Percentiles rank a stretch among this genome's conserved stretches.
Evolutionary conservation across 495 filamentous ascomycete genomes (phyloP).

Genomic region (Baudoinia panamericana): DNA sequence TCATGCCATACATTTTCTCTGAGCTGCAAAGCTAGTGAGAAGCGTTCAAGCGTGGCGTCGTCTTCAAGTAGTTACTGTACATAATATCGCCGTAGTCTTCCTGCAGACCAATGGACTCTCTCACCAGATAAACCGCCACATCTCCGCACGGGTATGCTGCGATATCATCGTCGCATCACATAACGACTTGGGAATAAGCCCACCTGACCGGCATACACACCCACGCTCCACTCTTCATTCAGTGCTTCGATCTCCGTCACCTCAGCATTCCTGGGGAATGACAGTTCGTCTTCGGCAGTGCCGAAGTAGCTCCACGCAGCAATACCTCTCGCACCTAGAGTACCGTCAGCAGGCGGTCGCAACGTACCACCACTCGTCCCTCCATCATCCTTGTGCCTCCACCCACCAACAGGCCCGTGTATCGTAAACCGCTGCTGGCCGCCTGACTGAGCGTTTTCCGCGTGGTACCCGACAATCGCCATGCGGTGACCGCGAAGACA

Average conservation of each 20-base stretch:
- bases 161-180: conserved; percentile 32
- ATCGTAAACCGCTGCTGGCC: conserved; percentile 45
- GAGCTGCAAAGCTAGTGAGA: conserved; percentile 34
- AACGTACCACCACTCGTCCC: background rate
- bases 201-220: conserved; percentile 58
- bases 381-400: conserved; percentile 37
- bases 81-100: background rate
- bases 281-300: conserved; percentile 52
- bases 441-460: conserved; percentile 33
- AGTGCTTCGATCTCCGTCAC: conserved; percentile 62
- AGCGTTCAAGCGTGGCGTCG: too few species aligned
- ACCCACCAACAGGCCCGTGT: conserved; percentile 61
- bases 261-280: conserved; percentile 71
- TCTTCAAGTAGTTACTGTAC: too few species aligned
- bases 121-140: too few species aligned
- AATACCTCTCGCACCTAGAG: conserved; percentile 49
- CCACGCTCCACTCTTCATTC: conserved; percentile 78
- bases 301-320: conserved; percentile 63
- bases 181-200: conserved; percentile 68
- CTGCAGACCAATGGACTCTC: background rate
- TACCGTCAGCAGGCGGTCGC: conserved; percentile 45
- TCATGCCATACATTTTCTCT: conserved; percentile 67
- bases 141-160: too few species aligned
- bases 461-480: conserved; percentile 61
- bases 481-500: conserved; percentile 73